Evolutionary conservation across 148 eudicot species (phyloP).

Genomic region (Salicornia ramosissima): DNA sequence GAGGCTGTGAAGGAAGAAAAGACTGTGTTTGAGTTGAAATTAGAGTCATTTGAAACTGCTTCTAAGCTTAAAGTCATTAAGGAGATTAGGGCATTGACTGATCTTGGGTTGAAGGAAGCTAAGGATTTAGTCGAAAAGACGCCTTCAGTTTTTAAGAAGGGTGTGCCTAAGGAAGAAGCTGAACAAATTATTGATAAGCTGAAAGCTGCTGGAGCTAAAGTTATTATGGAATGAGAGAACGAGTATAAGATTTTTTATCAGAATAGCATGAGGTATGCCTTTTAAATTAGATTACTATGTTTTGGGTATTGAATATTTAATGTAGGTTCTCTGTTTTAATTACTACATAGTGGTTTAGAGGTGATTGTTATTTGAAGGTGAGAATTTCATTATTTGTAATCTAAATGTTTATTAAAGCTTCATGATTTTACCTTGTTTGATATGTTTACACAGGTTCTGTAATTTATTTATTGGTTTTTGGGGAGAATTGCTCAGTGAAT

Average conservation of each 20-base stretch:
- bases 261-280: background rate
- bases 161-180: slow-evolving; percentile 83
- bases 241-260: slow-evolving; percentile 15
- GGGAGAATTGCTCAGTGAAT: too few relatives aligned
- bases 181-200: slow-evolving; percentile 79
- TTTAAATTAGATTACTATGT: background rate
- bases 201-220: slow-evolving; percentile 80
- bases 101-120: slow-evolving; percentile 90
- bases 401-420: too few relatives aligned
- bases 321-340: too few relatives aligned
- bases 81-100: slow-evolving; percentile 71
- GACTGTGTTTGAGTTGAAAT: slow-evolving; percentile 78
- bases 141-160: slow-evolving; percentile 66
- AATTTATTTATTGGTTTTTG: too few relatives aligned
- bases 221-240: slow-evolving; percentile 87
- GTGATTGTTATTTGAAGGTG: too few relatives aligned
- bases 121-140: slow-evolving; percentile 95
- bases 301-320: too few relatives aligned
- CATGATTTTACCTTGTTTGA: too few relatives aligned
- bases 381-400: too few relatives aligned
- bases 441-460: too few relatives aligned
- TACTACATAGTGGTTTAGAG: too few relatives aligned
- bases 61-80: slow-evolving; percentile 86
- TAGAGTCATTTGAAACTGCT: slow-evolving; percentile 76
- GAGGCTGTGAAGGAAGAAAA: slow-evolving; percentile 72